Base-by-base conservation (phyloP, 2,329 filamentous ascomycete species). In the Colletotrichum trifolii region DNA sequence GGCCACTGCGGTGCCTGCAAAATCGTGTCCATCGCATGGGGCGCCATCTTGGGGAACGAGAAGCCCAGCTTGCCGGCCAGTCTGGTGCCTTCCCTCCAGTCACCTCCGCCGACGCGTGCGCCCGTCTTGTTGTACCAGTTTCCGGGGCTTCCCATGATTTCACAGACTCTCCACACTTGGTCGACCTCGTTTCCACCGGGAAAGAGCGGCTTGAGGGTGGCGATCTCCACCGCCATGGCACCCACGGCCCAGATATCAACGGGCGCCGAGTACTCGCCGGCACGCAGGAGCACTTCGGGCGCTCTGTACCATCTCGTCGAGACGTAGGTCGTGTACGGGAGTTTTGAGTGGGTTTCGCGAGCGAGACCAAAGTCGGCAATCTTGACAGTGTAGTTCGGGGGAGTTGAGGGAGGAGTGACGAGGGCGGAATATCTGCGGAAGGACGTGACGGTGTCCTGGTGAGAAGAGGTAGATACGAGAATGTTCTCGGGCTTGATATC, bases 401-500 rank as follows among this genome's bases (percentile, higher is more conserved):
- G 96, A 33, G 95, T 98, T 2, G 95, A 96, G 6, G 96, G 96
- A 6, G 96, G 96, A 12, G 96, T 98, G 70, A 98, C 92, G 67
- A 98, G 84, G 8, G 93, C 87, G 0, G 96, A 98, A 78, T 99
- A 99, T 72, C 96, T 88, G 75, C 93, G 90, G 82, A 98, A 97
- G 0, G 94, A 90, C 1, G 59, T 64, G 74, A 92, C 96, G 66
- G 86, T 85, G 72, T 99, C 96, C 69, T 91, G 90, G 69, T 88
- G 93, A 43, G 92, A 88, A 2, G 95, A 96, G 35, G 94, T 96
- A 0, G 96, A 97, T 8, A 99, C 95, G 34, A 99, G 87, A 66
- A 99, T 99, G 78, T 99, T 99, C 79, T 99, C 96, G 40, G 96
- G 96, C 79, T 99, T 99, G 81, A 99, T 98, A 75, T 99, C 96